These are phyloP conservation scores for Discostella stelligera DNA, from an alignment of 352 stramenopile species.

Conservation along the genomic window DNA sequence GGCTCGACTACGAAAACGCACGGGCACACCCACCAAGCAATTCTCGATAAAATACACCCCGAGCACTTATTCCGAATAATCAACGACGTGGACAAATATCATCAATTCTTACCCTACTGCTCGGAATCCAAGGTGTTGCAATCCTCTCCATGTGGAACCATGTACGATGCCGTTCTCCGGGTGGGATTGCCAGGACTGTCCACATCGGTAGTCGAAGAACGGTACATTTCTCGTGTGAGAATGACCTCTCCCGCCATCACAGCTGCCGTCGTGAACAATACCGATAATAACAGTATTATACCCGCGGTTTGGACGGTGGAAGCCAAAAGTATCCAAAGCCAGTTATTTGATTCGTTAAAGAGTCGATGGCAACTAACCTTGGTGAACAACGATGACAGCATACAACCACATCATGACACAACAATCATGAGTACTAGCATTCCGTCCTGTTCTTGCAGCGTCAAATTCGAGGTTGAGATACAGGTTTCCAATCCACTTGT, in stretches of 20 bases:
- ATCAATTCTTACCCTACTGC: slow-evolving; percentile 70
- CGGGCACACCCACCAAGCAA: slow-evolving; percentile 43
- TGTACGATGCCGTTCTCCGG: slow-evolving; percentile 68
- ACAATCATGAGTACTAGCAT: slow-evolving; percentile 2
- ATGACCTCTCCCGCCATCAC: slow-evolving; percentile 14
- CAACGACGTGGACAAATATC: slow-evolving; percentile 70
- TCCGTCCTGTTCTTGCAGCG: slow-evolving; percentile 24
- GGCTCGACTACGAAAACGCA: slow-evolving; percentile 19
- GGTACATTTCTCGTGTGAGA: slow-evolving; percentile 63
- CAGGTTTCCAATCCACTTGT: slow-evolving; percentile 65
- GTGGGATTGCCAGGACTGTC: slow-evolving; percentile 51
- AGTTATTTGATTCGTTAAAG: slow-evolving; percentile 65
- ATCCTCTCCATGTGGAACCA: slow-evolving; percentile 37
- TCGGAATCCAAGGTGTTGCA: slow-evolving; percentile 63
- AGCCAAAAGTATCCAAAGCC: slow-evolving; percentile 67
- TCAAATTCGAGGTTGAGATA: slow-evolving; percentile 75
- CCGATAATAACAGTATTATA: neutral
- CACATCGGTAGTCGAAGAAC: slow-evolving; percentile 45
- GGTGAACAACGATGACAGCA: neutral
- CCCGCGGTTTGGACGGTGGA: slow-evolving; percentile 45
- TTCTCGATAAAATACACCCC: slow-evolving; percentile 54
- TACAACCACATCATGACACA: slow-evolving; percentile 18
- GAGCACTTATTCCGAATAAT: slow-evolving; percentile 72
- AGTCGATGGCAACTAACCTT: slow-evolving; percentile 64
- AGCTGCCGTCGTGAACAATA: neutral